phyloP scores from a whole-genome alignment of 257 asterid genomes.

The Rauvolfia tetraphylla region DNA sequence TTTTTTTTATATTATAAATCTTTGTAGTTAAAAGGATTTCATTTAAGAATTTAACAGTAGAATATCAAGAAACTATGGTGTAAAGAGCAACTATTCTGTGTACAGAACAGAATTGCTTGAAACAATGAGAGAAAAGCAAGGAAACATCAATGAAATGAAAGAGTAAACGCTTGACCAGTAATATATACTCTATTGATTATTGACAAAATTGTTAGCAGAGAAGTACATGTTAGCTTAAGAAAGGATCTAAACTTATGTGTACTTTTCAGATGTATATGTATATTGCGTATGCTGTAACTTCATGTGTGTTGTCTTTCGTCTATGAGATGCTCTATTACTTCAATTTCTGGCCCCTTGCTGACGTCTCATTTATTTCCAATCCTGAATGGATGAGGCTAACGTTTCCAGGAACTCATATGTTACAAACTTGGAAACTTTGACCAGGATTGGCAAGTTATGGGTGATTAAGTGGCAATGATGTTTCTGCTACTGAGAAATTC shows the following conservation, averaged over 20 bases:
- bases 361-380: background rate
- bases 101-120: too few relatives aligned
- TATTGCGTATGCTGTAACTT: background rate
- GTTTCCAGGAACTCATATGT: background rate
- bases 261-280: background rate
- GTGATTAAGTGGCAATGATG: background rate
- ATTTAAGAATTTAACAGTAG: too few relatives aligned
- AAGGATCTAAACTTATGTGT: background rate
- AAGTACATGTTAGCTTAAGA: too few relatives aligned
- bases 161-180: too few relatives aligned
- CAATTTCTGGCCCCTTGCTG: background rate
- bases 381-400: background rate
- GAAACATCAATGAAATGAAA: too few relatives aligned
- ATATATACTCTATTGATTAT: too few relatives aligned
- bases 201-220: too few relatives aligned
- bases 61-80: too few relatives aligned
- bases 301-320: background rate
- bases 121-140: too few relatives aligned
- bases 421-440: background rate
- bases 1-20: too few relatives aligned
- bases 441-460: background rate
- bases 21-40: too few relatives aligned
- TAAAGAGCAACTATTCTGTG: too few relatives aligned
- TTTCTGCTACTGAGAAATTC: background rate
- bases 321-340: background rate